These are phyloP conservation scores for Neonectria faginata DNA, from an alignment of 2,329 filamentous ascomycete genomes.

Conservation along the genomic window DNA sequence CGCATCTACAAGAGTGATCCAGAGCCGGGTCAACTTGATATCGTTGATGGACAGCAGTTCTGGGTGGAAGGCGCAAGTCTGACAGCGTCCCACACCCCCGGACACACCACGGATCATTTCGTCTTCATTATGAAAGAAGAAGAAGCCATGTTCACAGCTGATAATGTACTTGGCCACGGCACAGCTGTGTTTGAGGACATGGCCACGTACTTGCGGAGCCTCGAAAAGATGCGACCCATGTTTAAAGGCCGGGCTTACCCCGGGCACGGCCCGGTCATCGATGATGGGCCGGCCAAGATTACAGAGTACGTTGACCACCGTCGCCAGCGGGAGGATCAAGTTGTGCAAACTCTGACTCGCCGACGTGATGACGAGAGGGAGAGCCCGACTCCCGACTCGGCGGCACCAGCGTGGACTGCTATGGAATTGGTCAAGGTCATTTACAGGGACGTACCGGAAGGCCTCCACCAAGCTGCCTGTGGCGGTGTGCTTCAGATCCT, in stretches of 20 bases:
- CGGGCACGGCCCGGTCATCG: conserved; percentile 84
- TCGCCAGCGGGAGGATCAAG: conserved; percentile 81
- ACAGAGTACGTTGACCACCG: conserved; percentile 87
- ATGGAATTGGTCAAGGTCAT: conserved; percentile 91
- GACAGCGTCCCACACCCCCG: conserved; percentile 69
- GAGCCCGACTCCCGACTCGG: conserved; percentile 43
- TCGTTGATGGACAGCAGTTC: conserved; percentile 66
- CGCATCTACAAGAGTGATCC: conserved; percentile 76
- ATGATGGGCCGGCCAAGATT: conserved; percentile 78
- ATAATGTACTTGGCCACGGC: conserved; percentile 89
- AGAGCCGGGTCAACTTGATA: conserved; percentile 57
- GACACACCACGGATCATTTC: conserved; percentile 88
- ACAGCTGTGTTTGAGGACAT: conserved; percentile 89
- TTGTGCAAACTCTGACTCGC: conserved; percentile 69
- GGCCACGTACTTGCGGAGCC: conserved; percentile 72
- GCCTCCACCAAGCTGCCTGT: conserved; percentile 80
- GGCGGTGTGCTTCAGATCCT: conserved; percentile 83
- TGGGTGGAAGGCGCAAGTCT: conserved; percentile 72
- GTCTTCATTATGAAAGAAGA: conserved; percentile 81
- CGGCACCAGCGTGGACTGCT: conserved; percentile 66
- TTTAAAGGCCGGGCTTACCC: conserved; percentile 83
- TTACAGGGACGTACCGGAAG: conserved; percentile 82
- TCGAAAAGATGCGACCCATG: conserved; percentile 75
- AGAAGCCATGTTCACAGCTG: conserved; percentile 86
- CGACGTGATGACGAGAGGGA: conserved; percentile 47